These are phyloP conservation scores for Dichomitus squalens DNA, from an alignment of 1,284 basidiomycete genomes.

Conservation along the genomic window DNA sequence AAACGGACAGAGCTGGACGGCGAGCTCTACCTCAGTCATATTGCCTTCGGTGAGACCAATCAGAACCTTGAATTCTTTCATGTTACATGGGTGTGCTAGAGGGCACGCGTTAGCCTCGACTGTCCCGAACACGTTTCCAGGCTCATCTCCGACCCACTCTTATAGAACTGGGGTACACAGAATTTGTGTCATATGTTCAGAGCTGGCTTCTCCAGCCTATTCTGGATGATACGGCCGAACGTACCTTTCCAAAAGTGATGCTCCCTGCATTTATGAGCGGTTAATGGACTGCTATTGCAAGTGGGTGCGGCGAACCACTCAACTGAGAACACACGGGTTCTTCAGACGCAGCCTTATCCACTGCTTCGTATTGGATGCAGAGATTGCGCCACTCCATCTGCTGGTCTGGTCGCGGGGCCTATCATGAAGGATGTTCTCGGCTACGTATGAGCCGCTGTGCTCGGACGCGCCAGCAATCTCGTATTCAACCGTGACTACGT, in stretches of 20 bases:
- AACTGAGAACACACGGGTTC: conserved; percentile 63
- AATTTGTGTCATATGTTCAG: not conserved
- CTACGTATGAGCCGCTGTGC: conserved; percentile 67
- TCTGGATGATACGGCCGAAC: conserved; percentile 17
- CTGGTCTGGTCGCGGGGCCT: conserved; percentile 64
- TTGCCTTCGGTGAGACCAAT: conserved; percentile 64
- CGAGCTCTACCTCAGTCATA: conserved; percentile 48
- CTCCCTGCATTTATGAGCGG: conserved; percentile 45
- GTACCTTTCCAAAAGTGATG: conserved; percentile 80
- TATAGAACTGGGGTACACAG: conserved; percentile 46
- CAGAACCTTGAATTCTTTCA: conserved; percentile 77
- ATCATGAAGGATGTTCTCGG: conserved; percentile 70
- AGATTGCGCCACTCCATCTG: conserved; percentile 71
- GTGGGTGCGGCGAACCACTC: conserved; percentile 36
- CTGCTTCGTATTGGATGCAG: conserved; percentile 56
- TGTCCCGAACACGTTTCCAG: not conserved
- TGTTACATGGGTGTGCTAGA: conserved; percentile 76
- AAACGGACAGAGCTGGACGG: not conserved
- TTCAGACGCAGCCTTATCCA: conserved; percentile 73
- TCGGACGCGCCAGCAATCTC: conserved; percentile 63
- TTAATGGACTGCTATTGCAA: not conserved
- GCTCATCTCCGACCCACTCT: conserved; percentile 39
- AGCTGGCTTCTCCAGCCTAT: not conserved
- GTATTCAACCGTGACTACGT: conserved; percentile 38
- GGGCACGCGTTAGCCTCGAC: not conserved